phyloP scores from a whole-genome alignment of 2,329 filamentous ascomycete genomes.

The Acephala macrosclerotiorum region DNA sequence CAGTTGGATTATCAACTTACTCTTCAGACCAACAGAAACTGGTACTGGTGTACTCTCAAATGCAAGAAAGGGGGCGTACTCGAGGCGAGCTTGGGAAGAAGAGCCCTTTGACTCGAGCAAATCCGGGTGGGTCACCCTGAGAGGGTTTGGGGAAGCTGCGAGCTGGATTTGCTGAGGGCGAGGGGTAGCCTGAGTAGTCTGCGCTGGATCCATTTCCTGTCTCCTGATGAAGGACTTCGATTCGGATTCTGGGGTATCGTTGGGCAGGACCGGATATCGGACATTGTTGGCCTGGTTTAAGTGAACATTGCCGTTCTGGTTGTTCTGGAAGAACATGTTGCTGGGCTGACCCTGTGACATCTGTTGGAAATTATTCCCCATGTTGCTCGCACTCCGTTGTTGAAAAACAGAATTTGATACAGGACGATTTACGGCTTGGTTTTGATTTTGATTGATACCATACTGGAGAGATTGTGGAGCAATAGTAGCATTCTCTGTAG shows the following conservation, averaged over 20 bases:
- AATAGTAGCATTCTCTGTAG: slow-evolving; percentile 35
- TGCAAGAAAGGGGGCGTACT: slow-evolving; percentile 39
- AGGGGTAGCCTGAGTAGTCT: not conserved
- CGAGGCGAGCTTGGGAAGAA: slow-evolving; percentile 36
- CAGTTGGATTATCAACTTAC: slow-evolving; percentile 30
- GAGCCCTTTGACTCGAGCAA: slow-evolving; percentile 28
- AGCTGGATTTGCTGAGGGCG: slow-evolving; percentile 24
- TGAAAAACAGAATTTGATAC: slow-evolving; percentile 33
- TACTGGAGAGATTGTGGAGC: slow-evolving; percentile 43
- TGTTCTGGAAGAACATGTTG: slow-evolving; percentile 8
- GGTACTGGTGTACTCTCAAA: slow-evolving; percentile 38
- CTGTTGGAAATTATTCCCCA: slow-evolving; percentile 31
- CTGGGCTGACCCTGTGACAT: slow-evolving; percentile 28
- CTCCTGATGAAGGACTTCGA: slow-evolving; percentile 1
- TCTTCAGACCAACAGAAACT: slow-evolving; percentile 40
- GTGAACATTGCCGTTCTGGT: slow-evolving; percentile 29
- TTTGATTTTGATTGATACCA: slow-evolving; percentile 35
- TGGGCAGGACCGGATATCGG: slow-evolving; percentile 29
- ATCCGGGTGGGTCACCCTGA: slow-evolving; percentile 39
- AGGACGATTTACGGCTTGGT: slow-evolving; percentile 31
- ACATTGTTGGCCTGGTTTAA: slow-evolving; percentile 24
- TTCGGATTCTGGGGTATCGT: slow-evolving; percentile 4
- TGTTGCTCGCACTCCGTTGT: slow-evolving; percentile 30
- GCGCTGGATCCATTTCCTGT: not conserved
- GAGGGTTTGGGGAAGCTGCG: slow-evolving; percentile 22